Evolutionary conservation across 768 basidiomycete genomes (phyloP).

Genomic region (Sporobolomyces roseus): DNA sequence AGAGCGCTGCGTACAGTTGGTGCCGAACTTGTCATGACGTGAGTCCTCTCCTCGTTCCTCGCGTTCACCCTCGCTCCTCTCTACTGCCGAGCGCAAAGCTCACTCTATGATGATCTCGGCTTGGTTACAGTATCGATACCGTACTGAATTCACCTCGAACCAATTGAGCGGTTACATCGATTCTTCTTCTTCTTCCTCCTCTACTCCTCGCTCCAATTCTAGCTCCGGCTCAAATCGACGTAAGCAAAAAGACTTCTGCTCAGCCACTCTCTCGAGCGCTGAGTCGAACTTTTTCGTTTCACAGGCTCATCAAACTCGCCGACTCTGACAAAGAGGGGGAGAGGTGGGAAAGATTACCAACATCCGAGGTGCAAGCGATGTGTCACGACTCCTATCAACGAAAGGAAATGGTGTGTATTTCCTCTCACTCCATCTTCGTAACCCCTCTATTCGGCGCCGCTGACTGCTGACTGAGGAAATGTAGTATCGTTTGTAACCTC

Average conservation of each 20-base stretch:
- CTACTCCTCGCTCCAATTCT: background rate
- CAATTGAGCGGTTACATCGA: background rate
- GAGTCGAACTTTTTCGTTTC: no score
- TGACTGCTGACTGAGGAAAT: no score
- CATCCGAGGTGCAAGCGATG: conserved; percentile 5
- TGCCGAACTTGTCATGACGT: conserved; percentile 7
- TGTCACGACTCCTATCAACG: background rate
- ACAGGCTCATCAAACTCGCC: background rate
- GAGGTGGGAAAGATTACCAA: background rate
- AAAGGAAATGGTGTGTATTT: background rate
- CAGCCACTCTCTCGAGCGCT: no score
- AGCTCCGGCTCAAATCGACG: no score
- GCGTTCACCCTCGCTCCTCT: background rate
- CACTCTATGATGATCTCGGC: background rate
- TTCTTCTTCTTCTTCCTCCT: background rate
- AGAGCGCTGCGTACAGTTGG: background rate
- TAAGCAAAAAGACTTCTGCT: no score
- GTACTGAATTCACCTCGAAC: background rate
- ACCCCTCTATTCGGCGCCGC: no score
- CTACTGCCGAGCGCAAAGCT: background rate
- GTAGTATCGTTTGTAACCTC: no score
- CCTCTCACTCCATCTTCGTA: background rate
- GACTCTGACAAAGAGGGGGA: background rate
- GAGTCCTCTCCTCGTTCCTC: background rate
- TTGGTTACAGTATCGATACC: background rate